Percentiles rank a stretch among this genome's conserved stretches.
Evolutionary conservation across 225 moss, liverwort and hornwort genomes (phyloP).

Genomic region (Pseudoscleropodium purum): DNA sequence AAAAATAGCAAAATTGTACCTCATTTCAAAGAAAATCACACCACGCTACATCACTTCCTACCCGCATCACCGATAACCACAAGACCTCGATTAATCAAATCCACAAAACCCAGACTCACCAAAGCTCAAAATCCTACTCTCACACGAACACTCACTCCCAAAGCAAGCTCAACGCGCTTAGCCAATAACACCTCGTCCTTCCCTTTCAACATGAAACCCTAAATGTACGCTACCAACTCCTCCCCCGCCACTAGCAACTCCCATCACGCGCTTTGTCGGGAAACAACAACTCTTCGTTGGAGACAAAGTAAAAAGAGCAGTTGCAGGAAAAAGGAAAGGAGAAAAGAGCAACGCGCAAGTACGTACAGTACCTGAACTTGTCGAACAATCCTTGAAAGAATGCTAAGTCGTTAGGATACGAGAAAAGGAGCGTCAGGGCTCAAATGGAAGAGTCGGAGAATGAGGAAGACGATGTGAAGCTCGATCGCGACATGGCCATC

Average conservation of each 20-base stretch:
- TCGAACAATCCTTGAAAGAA: not conserved
- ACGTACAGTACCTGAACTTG: not conserved
- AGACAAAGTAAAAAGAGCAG: not conserved
- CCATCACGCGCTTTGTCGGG: not conserved
- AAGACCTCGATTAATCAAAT: not conserved
- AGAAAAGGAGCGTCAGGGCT: not conserved
- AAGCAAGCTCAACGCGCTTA: not conserved
- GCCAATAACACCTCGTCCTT: not conserved
- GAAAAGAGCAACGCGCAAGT: not conserved
- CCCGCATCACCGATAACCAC: not conserved
- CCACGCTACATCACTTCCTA: not conserved
- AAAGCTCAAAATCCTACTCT: not conserved
- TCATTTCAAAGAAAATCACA: not conserved
- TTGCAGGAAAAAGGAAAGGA: not conserved
- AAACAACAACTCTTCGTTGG: not conserved
- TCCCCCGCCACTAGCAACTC: not conserved
- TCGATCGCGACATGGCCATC: not conserved
- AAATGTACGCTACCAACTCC: not conserved
- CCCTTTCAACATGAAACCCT: not conserved
- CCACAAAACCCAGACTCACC: not conserved
- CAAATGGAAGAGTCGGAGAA: not conserved
- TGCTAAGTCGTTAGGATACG: not conserved
- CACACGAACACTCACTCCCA: not conserved
- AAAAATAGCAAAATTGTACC: not conserved
- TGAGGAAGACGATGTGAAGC: not conserved